Conservation (phyloP, 148 eudicot genomes). For the Persicaria maculosa region DNA sequence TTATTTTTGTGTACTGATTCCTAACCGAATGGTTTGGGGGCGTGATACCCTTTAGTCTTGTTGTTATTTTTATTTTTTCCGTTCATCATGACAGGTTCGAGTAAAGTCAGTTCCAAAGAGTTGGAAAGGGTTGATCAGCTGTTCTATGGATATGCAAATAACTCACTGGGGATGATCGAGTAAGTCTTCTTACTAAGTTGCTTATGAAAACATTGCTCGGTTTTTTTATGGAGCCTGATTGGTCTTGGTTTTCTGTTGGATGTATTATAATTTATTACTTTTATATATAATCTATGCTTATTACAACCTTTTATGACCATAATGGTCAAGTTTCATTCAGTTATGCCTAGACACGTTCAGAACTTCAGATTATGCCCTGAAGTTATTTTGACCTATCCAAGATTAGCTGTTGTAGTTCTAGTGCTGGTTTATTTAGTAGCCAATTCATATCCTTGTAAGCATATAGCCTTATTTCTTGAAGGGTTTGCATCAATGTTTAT, state of each 20-base stretch:
- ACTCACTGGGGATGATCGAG: constrained; percentile 63
- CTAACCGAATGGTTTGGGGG: not conserved
- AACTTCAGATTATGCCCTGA: not conserved
- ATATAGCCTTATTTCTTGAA: not conserved
- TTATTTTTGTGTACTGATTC: too few relatives aligned
- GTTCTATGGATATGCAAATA: constrained; percentile 63
- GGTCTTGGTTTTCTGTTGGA: constrained; percentile 7
- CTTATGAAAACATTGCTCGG: not conserved
- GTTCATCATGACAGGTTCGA: constrained; percentile 39
- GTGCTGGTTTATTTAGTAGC: not conserved
- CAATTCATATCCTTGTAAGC: not conserved
- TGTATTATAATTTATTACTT: not conserved
- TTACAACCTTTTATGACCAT: not conserved
- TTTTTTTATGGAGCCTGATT: not conserved
- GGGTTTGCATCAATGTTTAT: not conserved
- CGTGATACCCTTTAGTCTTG: not conserved
- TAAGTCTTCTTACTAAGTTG: constrained; percentile 31
- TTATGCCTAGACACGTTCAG: not conserved
- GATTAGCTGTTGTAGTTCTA: not conserved
- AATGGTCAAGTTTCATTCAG: not conserved
- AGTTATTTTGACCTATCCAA: not conserved
- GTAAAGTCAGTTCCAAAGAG: constrained; percentile 74
- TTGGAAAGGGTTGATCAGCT: constrained; percentile 74
- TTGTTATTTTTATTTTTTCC: not conserved
- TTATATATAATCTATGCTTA: not conserved